Conservation (phyloP, 2,329 filamentous ascomycete genomes). For the Dothideomycetes sp. region DNA sequence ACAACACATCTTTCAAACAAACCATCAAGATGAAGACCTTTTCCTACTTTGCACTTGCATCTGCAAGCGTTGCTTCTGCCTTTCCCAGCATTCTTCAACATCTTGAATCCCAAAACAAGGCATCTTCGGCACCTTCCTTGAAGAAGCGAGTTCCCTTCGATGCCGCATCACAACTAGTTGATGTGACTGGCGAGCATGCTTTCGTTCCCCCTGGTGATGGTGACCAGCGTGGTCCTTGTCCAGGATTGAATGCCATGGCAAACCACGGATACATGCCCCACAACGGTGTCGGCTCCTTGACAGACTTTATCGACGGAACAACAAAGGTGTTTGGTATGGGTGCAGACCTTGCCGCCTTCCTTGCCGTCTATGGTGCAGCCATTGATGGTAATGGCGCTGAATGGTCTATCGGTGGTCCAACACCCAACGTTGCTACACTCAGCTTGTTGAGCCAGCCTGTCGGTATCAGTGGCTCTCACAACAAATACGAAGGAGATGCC, state of each 20-base stretch:
- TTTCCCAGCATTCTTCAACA: conserved; percentile 18
- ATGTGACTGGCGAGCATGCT: conserved; percentile 20
- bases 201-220: conserved; percentile 22
- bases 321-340: conserved; percentile 27
- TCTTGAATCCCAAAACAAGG: conserved; percentile 12
- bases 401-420: conserved; percentile 24
- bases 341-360: conserved; percentile 24
- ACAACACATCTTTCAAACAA: too few species aligned
- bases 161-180: conserved; percentile 23
- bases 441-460: conserved; percentile 19
- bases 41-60: conserved; percentile 14
- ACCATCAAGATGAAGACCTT: conserved; percentile 16
- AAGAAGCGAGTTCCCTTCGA: conserved; percentile 20
- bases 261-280: conserved; percentile 27
- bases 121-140: neutral
- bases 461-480: conserved; percentile 23
- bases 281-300: conserved; percentile 27
- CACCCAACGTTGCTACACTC: conserved; percentile 13
- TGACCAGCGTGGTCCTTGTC: conserved; percentile 26
- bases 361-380: conserved; percentile 27
- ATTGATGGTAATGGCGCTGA: conserved; percentile 22
- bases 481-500: conserved; percentile 28
- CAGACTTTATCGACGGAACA: conserved; percentile 25
- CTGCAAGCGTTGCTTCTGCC: conserved; percentile 14
- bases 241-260: conserved; percentile 27